Percentiles rank a stretch among this genome's conserved stretches.
Evolutionary conservation across 306 rosid genomes (phyloP).

Genomic region (Cicer chorassanicum): DNA sequence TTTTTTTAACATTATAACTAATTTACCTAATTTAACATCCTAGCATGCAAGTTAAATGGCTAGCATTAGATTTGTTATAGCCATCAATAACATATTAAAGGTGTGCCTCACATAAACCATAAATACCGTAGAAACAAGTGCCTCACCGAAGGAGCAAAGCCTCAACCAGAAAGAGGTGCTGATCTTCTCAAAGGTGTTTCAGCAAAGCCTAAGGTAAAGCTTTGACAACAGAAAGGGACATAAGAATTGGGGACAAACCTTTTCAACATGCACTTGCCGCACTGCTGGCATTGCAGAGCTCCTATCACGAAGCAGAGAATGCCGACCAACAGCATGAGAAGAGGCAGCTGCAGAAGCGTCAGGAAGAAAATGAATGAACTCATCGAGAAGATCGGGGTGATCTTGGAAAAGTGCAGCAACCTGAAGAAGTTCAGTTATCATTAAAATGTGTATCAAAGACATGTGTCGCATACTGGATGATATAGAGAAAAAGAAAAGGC

Average conservation of each 20-base stretch:
- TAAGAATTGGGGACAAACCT: slow-evolving; percentile 58
- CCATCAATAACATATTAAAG: slow-evolving; percentile 24
- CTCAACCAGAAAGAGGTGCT: slow-evolving; percentile 26
- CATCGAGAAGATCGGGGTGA: slow-evolving; percentile 82
- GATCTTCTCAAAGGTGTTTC: not conserved
- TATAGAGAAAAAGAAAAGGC: slow-evolving; percentile 6
- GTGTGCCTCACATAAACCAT: slow-evolving; percentile 2
- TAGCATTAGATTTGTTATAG: slow-evolving; percentile 17
- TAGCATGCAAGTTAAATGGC: slow-evolving; percentile 28
- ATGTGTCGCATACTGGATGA: slow-evolving; percentile 13
- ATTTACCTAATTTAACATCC: slow-evolving; percentile 42
- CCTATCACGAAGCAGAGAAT: slow-evolving; percentile 76
- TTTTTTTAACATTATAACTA: slow-evolving; percentile 25
- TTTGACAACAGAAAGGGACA: slow-evolving; percentile 4
- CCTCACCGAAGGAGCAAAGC: slow-evolving; percentile 35
- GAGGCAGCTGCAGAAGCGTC: slow-evolving; percentile 73
- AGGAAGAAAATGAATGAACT: slow-evolving; percentile 91
- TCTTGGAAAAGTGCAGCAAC: slow-evolving; percentile 86
- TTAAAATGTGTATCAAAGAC: slow-evolving; percentile 36
- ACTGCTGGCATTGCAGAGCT: slow-evolving; percentile 75
- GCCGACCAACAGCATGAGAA: slow-evolving; percentile 63
- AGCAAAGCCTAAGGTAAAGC: not conserved
- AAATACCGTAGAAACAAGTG: slow-evolving; percentile 10
- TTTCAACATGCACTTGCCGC: slow-evolving; percentile 73
- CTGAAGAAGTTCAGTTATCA: slow-evolving; percentile 57